phyloP scores from a whole-genome alignment of 1,284 basidiomycete genomes.

The Sanghuangporus weigelae region DNA sequence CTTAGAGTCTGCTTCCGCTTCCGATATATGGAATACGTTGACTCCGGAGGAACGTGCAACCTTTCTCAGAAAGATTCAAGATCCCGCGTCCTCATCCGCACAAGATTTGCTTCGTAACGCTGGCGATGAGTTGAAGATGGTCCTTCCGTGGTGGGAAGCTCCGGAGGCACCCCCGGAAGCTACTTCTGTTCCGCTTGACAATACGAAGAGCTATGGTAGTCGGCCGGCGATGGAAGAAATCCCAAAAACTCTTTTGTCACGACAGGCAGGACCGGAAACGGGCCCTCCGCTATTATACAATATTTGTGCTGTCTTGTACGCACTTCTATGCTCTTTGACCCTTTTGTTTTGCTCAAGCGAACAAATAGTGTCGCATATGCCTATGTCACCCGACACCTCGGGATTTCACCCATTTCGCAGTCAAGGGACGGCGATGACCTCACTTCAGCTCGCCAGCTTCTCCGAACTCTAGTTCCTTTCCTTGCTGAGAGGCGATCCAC shows the following conservation, averaged over 20 bases:
- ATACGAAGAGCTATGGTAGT: slow-evolving; percentile 27
- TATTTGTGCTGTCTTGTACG: slow-evolving; percentile 59
- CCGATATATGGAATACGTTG: slow-evolving; percentile 61
- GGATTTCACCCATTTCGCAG: slow-evolving; percentile 47
- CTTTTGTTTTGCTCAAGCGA: neutral
- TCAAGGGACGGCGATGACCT: slow-evolving; percentile 36
- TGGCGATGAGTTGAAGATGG: slow-evolving; percentile 37
- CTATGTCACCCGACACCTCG: slow-evolving; percentile 55
- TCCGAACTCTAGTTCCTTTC: slow-evolving; percentile 57
- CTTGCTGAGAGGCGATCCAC: slow-evolving; percentile 51
- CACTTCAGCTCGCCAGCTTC: slow-evolving; percentile 38
- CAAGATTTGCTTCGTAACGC: slow-evolving; percentile 55
- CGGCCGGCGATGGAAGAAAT: slow-evolving; percentile 44
- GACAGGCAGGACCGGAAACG: slow-evolving; percentile 24
- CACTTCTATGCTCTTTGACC: slow-evolving; percentile 11
- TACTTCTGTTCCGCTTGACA: neutral
- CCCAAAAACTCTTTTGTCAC: slow-evolving; percentile 42
- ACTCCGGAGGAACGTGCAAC: slow-evolving; percentile 50
- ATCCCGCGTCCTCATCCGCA: slow-evolving; percentile 54
- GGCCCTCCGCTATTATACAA: slow-evolving; percentile 57
- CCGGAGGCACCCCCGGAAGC: slow-evolving; percentile 11
- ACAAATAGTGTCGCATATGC: slow-evolving; percentile 55
- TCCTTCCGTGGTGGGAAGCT: slow-evolving; percentile 59
- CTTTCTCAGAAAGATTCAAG: slow-evolving; percentile 51
- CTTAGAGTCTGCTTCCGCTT: slow-evolving; percentile 47